Percentiles rank a stretch among this genome's conserved stretches.
These are phyloP conservation scores for Colletotrichum gigasporum DNA, from an alignment of 2,329 filamentous ascomycete species.

Conservation along the genomic window DNA sequence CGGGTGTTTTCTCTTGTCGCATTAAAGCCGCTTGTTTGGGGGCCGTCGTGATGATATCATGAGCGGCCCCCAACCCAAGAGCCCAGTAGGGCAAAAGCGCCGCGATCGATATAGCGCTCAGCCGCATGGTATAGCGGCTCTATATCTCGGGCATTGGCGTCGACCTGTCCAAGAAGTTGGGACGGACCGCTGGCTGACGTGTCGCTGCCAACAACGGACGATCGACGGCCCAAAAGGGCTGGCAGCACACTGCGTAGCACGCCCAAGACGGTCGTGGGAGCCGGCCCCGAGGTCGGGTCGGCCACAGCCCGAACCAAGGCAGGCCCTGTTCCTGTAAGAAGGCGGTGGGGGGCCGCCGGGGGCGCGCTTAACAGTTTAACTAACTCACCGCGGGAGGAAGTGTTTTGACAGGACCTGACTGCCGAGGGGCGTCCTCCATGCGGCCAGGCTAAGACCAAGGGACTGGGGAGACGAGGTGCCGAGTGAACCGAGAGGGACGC, in stretches of 20 bases:
- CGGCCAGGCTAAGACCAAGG: background rate
- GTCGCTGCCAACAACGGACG: background rate
- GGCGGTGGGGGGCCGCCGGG: background rate
- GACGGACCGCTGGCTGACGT: background rate
- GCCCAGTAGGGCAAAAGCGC: too few relatives aligned
- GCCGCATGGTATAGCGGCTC: too few relatives aligned
- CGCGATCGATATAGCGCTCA: too few relatives aligned
- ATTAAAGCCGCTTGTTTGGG: background rate
- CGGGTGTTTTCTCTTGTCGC: background rate
- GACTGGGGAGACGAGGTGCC: background rate
- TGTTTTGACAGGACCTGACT: slow-evolving; percentile 12
- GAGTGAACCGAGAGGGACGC: background rate
- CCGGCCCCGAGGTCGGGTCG: background rate
- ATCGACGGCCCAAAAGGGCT: background rate
- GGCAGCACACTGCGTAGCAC: background rate
- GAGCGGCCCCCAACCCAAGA: background rate
- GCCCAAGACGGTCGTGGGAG: background rate
- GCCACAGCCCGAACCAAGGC: slow-evolving; percentile 3
- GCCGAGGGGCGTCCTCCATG: background rate
- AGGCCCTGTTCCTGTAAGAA: slow-evolving; percentile 7
- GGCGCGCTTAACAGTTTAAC: too few relatives aligned
- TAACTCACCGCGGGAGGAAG: background rate
- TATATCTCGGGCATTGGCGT: background rate
- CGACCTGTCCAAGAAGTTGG: background rate
- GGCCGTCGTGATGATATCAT: background rate